Evolutionary conservation across 78 protist genomes (phyloP), one percentile per base, ranked within the genome.

Genomic region (Chrysochromulina parva): DNA sequence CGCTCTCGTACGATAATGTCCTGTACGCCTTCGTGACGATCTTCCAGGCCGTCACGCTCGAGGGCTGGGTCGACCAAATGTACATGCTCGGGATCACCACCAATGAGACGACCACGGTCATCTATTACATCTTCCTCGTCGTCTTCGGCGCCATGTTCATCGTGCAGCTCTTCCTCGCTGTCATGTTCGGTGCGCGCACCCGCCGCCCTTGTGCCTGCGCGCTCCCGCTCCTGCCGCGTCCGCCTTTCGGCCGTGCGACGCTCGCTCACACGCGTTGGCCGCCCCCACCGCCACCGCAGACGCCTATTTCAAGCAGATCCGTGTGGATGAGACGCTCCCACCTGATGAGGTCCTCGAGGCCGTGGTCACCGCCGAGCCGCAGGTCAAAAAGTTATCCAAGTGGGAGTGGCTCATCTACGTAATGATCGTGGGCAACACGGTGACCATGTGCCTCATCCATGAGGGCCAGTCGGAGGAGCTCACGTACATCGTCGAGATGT

Each of bases 51-150:
- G 47, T 85, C 65, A 74, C 94, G 59, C 54, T 90, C 57, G 93
- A 93, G 13, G 95, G 93, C 50, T 93, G 95, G 95, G n/a, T 91
- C 16, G 80, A 53, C 1, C 55, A 88, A 11, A 80, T 93, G 93
- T 81, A 86, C 91, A 0, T 3, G 26, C 73, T 14, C 1, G 60
- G n/a, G 9, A 11, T n/a, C 90, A 85, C 62, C 80, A 38, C 73
- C 47, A 3, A 13, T 13, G 13, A 58, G 24, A 13, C 62, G 24
- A 7, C 13, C 57, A 67, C 78, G 28, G 20, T 4, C 47, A 0
- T 91, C 47, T 94, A 26, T 85, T 91, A 65, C 74, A 53, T 94
- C 38, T 4, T 10, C 55, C 78, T 90, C 54, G 53, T 94, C 17
- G 0, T 85, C 50, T 22, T 74, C 58, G 86, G 92, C 84, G 87